Percentiles rank a stretch among this genome's conserved stretches.
phyloP scores from a whole-genome alignment of 2,329 filamentous ascomycete genomes.

The Alternaria triticimaculans region DNA sequence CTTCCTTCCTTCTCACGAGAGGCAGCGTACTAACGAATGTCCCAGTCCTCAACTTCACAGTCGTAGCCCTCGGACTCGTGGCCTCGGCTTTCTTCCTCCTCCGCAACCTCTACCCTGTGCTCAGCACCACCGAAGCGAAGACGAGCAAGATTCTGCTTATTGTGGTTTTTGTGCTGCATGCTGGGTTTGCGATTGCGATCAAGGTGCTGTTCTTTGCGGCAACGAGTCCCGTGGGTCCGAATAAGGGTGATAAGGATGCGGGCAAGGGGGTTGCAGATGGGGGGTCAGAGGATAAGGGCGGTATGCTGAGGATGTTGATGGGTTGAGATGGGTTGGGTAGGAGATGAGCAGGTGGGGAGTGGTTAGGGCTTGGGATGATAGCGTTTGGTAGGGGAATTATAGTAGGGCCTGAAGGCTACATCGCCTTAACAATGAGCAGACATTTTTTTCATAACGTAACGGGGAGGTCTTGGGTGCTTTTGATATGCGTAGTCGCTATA shows the following conservation, averaged over 20 bases:
- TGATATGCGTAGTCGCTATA: background rate
- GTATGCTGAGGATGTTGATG: conserved; percentile 17
- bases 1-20: background rate
- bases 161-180: conserved; percentile 82
- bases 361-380: background rate
- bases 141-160: conserved; percentile 87
- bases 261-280: conserved; percentile 9
- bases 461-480: background rate
- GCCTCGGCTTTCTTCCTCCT: conserved; percentile 49
- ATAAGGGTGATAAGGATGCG: conserved; percentile 28
- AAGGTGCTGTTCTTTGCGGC: conserved; percentile 95
- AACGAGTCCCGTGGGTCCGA: conserved; percentile 47
- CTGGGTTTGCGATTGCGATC: conserved; percentile 89
- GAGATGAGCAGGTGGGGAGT: too few relatives aligned
- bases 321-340: background rate
- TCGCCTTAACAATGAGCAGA: background rate
- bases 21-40: background rate
- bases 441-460: background rate
- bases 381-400: background rate
- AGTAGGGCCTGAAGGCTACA: background rate
- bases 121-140: conserved; percentile 91
- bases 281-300: conserved; percentile 5
- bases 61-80: conserved; percentile 72
- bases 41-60: conserved; percentile 83
- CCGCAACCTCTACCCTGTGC: conserved; percentile 68